Percentiles rank a stretch among this genome's conserved stretches.
phyloP scores from a whole-genome alignment of 768 basidiomycete genomes.

The Amanita thiersii region DNA sequence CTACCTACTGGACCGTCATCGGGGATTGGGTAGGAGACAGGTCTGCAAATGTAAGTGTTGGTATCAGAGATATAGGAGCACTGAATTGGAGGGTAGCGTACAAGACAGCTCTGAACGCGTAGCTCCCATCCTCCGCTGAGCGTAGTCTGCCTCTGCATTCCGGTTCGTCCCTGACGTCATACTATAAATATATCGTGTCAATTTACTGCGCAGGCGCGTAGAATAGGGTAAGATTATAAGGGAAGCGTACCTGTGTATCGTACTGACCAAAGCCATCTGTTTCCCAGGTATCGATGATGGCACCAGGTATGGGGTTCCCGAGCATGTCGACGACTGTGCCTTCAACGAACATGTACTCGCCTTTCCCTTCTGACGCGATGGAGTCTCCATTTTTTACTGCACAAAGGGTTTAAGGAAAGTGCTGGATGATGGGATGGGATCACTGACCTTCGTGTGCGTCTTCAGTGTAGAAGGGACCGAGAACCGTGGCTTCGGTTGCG shows the following conservation, averaged over 20 bases:
- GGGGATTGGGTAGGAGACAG: slow-evolving; percentile 68
- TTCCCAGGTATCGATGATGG: slow-evolving; percentile 79
- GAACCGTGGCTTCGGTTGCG: slow-evolving; percentile 67
- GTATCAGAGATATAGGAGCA: neutral
- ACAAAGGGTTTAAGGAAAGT: no score
- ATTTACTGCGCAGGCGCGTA: no score
- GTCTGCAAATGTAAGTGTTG: slow-evolving; percentile 19
- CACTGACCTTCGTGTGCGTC: slow-evolving; percentile 66
- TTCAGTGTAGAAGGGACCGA: slow-evolving; percentile 79
- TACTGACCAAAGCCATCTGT: slow-evolving; percentile 54
- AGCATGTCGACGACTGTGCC: slow-evolving; percentile 57
- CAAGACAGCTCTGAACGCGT: slow-evolving; percentile 67
- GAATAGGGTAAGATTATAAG: slow-evolving; percentile 9
- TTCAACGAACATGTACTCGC: slow-evolving; percentile 76
- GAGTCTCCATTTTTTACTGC: slow-evolving; percentile 63
- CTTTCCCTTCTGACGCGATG: slow-evolving; percentile 85
- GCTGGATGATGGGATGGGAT: no score
- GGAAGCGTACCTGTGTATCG: slow-evolving; percentile 24
- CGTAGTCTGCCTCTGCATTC: slow-evolving; percentile 69
- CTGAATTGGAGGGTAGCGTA: slow-evolving; percentile 13
- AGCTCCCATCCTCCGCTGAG: slow-evolving; percentile 54
- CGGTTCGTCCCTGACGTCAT: slow-evolving; percentile 42
- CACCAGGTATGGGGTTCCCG: slow-evolving; percentile 58
- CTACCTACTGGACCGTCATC: slow-evolving; percentile 70
- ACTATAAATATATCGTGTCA: slow-evolving; percentile 35